Conservation (phyloP, 306 rosid genomes). For the Vigna trinervia region DNA sequence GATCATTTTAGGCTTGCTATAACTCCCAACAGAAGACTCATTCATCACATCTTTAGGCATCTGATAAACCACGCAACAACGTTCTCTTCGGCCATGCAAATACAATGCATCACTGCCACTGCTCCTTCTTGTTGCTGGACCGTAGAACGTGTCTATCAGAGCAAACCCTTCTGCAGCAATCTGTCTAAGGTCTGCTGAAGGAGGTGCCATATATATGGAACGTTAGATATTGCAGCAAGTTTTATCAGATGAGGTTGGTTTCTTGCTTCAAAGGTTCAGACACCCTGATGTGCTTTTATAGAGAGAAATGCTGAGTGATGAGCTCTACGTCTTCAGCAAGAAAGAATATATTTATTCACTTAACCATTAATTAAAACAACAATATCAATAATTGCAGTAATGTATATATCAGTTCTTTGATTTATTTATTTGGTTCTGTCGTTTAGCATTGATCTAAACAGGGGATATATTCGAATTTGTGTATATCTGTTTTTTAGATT, state of each 20-base stretch:
- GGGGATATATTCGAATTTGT: background rate
- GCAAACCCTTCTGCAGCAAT: constrained; percentile 42
- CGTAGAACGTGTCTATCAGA: constrained; percentile 37
- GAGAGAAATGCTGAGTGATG: background rate
- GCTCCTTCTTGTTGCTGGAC: constrained; percentile 4
- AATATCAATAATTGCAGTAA: background rate
- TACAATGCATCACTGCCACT: background rate
- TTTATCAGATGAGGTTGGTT: background rate
- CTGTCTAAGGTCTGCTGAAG: constrained; percentile 20
- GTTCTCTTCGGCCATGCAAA: constrained; percentile 2
- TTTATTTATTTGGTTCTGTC: background rate
- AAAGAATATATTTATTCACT: background rate
- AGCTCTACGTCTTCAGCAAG: background rate
- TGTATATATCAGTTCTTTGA: background rate
- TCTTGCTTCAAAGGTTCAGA: constrained; percentile 1
- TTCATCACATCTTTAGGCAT: background rate
- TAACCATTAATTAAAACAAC: background rate
- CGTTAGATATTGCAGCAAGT: background rate
- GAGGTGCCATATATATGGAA: constrained; percentile 35
- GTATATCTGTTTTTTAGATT: background rate
- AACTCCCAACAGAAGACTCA: background rate
- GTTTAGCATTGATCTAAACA: too few species aligned
- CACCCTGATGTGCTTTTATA: background rate
- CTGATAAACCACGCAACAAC: constrained; percentile 22
- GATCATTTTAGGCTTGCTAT: constrained; percentile 34